These are phyloP conservation scores for Termitomyces sp. DNA, from an alignment of 768 basidiomycete species.

Conservation along the genomic window DNA sequence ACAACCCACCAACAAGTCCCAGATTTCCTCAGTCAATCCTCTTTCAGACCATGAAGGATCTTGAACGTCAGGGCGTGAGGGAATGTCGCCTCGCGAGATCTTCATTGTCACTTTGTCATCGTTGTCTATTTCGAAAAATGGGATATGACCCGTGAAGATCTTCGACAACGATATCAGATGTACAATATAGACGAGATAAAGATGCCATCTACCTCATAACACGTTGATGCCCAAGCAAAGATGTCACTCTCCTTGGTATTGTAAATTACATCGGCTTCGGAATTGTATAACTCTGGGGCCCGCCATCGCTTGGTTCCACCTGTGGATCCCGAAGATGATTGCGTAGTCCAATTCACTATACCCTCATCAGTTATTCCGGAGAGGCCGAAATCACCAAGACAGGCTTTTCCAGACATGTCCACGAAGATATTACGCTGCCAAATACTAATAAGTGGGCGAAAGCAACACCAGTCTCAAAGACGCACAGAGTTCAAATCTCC, in stretches of 20 bases:
- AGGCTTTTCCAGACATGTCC: conserved; percentile 17
- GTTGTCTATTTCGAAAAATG: conserved; percentile 15
- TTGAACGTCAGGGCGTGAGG: conserved; percentile 12
- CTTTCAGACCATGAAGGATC: conserved; percentile 6
- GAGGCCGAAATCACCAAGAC: conserved; percentile 24
- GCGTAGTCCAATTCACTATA: conserved; percentile 13
- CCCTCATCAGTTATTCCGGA: conserved; percentile 17
- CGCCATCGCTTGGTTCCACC: conserved; percentile 23
- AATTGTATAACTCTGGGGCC: conserved; percentile 21
- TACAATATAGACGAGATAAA: not conserved
- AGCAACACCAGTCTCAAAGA: not conserved
- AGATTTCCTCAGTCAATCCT: conserved; percentile 17
- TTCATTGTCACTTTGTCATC: conserved; percentile 13
- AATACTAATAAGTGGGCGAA: not conserved
- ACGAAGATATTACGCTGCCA: conserved; percentile 22
- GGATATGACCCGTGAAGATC: conserved; percentile 20
- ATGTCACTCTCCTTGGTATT: conserved; percentile 21
- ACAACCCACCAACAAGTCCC: conserved; percentile 20
- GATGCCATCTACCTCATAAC: conserved; percentile 21
- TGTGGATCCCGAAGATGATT: conserved; percentile 8
- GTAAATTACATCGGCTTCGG: not conserved
- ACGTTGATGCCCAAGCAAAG: conserved; percentile 23
- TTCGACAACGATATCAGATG: not conserved
- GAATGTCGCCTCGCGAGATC: conserved; percentile 14
- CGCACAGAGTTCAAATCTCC: conserved; percentile 16